Conservation (phyloP, 1,284 basidiomycete genomes). For the Earliella scabrosa region DNA sequence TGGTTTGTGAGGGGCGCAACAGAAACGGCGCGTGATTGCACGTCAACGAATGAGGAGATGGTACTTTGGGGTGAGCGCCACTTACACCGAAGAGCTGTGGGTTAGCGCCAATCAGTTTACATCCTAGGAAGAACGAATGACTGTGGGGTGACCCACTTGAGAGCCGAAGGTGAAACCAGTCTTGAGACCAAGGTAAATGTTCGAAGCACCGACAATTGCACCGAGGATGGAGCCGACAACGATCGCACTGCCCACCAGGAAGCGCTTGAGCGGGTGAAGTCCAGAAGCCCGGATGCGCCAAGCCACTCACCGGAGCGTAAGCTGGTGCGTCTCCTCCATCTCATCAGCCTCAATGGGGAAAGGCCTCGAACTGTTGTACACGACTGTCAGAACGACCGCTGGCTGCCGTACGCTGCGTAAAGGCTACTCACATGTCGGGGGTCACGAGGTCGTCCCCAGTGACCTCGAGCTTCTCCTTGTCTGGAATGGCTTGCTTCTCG, state of each 20-base stretch:
- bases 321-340: conserved; percentile 55
- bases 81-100: conserved; percentile 52
- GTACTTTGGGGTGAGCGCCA: conserved; percentile 24
- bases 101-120: neutral
- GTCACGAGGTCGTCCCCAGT: conserved; percentile 7
- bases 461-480: neutral
- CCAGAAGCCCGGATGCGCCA: too few species aligned
- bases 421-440: conserved; percentile 18
- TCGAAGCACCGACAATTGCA: conserved; percentile 41
- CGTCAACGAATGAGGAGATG: too few species aligned
- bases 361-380: conserved; percentile 33
- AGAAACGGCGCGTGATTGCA: too few species aligned
- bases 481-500: conserved; percentile 12
- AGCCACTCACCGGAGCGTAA: conserved; percentile 48
- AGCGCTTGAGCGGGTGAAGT: too few species aligned
- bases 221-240: conserved; percentile 63
- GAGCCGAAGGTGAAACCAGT: conserved; percentile 72
- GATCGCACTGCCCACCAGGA: conserved; percentile 45
- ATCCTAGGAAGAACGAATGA: neutral
- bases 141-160: conserved; percentile 32
- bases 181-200: conserved; percentile 69
- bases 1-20: neutral
- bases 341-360: conserved; percentile 59
- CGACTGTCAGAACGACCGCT: neutral
- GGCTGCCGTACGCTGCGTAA: neutral